Conservation (phyloP, 1,284 basidiomycete species). For the Lignosus rhinocerotis region DNA sequence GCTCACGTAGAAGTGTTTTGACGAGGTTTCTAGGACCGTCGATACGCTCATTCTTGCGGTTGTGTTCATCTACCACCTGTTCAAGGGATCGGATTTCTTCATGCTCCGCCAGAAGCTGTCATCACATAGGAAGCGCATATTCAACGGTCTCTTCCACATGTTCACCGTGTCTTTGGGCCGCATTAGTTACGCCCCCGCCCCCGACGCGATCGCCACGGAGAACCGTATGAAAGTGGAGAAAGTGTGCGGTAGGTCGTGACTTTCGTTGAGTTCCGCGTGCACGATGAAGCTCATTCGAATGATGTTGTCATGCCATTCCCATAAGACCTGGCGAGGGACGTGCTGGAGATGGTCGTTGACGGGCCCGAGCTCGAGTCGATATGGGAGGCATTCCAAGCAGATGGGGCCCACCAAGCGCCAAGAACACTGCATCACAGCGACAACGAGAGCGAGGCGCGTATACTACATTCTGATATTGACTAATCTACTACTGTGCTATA, state of each 20-base stretch:
- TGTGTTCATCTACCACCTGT: conserved; percentile 60
- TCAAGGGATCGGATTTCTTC: conserved; percentile 45
- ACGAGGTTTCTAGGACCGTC: conserved; percentile 43
- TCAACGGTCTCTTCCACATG: conserved; percentile 72
- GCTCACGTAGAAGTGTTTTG: not conserved
- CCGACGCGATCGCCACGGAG: conserved; percentile 55
- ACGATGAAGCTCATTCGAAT: not conserved
- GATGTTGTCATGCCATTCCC: not conserved
- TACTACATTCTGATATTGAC: not conserved
- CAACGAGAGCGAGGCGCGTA: not conserved
- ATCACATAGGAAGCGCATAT: conserved; percentile 48
- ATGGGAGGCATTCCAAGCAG: conserved; percentile 24
- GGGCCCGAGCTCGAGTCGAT: conserved; percentile 31
- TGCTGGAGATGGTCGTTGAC: conserved; percentile 31
- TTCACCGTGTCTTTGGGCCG: conserved; percentile 77
- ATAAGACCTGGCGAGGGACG: conserved; percentile 27
- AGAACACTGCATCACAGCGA: not conserved
- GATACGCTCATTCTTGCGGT: conserved; percentile 51
- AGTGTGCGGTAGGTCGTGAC: conserved; percentile 47
- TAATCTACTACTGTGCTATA: not conserved
- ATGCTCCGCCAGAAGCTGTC: conserved; percentile 59
- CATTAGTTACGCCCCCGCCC: conserved; percentile 69
- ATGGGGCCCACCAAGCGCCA: not conserved
- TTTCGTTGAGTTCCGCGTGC: not conserved
- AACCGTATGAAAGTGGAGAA: conserved; percentile 48